Evolutionary conservation across 2,329 filamentous ascomycete species (phyloP).

Genomic region (Fusarium subtropicale): DNA sequence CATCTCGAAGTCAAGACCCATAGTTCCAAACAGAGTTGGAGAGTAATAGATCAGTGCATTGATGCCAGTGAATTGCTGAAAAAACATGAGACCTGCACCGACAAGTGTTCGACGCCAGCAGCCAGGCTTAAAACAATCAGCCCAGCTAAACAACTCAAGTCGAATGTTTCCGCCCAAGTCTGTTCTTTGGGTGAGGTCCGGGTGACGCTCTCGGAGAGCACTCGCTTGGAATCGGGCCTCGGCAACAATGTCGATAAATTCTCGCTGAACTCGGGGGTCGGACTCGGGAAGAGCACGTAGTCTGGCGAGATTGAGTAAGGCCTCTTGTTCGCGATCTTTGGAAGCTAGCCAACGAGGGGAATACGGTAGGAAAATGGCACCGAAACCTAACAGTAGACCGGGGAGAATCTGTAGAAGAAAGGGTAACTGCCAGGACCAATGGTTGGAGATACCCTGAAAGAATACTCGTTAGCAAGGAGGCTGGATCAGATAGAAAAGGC

Average conservation of each 20-base stretch:
- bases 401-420: constrained; percentile 49
- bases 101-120: constrained; percentile 60
- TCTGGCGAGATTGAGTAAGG: constrained; percentile 38
- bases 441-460: constrained; percentile 28
- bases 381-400: constrained; percentile 42
- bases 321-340: constrained; percentile 45
- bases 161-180: constrained; percentile 52
- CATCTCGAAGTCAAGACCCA: constrained; percentile 59
- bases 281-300: constrained; percentile 38
- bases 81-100: constrained; percentile 66
- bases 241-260: constrained; percentile 46
- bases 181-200: constrained; percentile 51
- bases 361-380: constrained; percentile 44
- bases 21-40: constrained; percentile 66
- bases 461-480: too few relatives aligned
- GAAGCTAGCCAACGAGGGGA: constrained; percentile 47
- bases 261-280: constrained; percentile 39
- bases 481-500: accelerated
- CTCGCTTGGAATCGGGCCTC: constrained; percentile 44
- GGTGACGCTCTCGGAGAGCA: constrained; percentile 50
- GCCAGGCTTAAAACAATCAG: constrained; percentile 62
- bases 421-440: constrained; percentile 49
- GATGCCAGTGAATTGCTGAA: constrained; percentile 58
- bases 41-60: constrained; percentile 67
- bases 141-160: constrained; percentile 61